Percentiles rank a stretch among this genome's conserved stretches.
phyloP scores from a whole-genome alignment of 2,329 filamentous ascomycete genomes.

The Microsporum audouinii region DNA sequence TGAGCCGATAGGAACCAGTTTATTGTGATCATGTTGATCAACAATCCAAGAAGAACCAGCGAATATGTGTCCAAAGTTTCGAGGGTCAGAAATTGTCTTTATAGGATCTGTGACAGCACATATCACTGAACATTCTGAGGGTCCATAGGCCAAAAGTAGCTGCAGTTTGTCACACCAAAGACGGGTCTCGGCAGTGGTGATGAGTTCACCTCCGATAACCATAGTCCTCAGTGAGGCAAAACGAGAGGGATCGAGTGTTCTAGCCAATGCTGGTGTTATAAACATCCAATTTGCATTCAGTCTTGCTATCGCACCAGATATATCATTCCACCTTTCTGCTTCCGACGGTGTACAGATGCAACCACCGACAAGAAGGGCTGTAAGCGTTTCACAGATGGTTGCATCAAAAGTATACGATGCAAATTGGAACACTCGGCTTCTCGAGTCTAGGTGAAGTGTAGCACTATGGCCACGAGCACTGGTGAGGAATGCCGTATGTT shows the following conservation, averaged over 20 bases:
- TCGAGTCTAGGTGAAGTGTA: slow-evolving; percentile 33
- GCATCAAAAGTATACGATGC: slow-evolving; percentile 82
- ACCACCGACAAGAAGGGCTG: slow-evolving; percentile 23
- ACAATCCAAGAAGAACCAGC: slow-evolving; percentile 18
- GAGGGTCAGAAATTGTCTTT: not conserved
- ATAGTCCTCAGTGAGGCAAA: slow-evolving; percentile 30
- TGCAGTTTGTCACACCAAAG: slow-evolving; percentile 20
- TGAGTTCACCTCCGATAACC: slow-evolving; percentile 22
- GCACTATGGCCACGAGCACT: slow-evolving; percentile 36
- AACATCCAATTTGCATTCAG: slow-evolving; percentile 42
- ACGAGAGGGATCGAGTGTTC: slow-evolving; percentile 25
- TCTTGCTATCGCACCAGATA: slow-evolving; percentile 35
- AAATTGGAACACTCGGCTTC: slow-evolving; percentile 55
- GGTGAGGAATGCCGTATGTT: slow-evolving; percentile 34
- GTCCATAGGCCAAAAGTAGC: slow-evolving; percentile 29
- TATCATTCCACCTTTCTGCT: slow-evolving; percentile 32
- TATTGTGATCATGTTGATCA: slow-evolving; percentile 14
- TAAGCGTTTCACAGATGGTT: slow-evolving; percentile 75
- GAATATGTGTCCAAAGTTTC: slow-evolving; percentile 12
- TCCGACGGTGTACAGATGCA: slow-evolving; percentile 35
- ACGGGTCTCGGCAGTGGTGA: slow-evolving; percentile 16
- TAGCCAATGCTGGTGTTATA: slow-evolving; percentile 46
- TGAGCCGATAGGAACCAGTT: slow-evolving; percentile 24
- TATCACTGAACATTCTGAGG: slow-evolving; percentile 8
- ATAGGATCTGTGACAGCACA: not conserved